phyloP scores from a whole-genome alignment of 805 yeast genomes.

The Wickerhamiella nectarea region DNA sequence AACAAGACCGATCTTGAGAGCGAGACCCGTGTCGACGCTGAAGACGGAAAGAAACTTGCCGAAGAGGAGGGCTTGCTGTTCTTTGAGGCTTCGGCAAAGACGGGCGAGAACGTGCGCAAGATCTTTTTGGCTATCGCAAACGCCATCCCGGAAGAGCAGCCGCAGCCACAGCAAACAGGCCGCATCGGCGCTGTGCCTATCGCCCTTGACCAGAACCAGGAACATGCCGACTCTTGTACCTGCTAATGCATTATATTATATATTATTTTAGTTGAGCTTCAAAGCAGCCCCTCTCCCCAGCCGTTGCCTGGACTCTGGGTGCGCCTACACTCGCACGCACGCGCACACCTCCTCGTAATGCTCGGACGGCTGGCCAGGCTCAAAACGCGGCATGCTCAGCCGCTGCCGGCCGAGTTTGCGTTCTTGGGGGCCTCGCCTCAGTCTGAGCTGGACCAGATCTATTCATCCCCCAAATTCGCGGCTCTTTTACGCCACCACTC shows the following conservation, averaged over 20 bases:
- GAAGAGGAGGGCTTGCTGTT: conserved; percentile 82
- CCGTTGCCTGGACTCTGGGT: too few species aligned
- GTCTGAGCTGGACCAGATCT: not conserved
- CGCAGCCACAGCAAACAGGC: conserved; percentile 19
- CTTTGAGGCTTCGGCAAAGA: conserved; percentile 90
- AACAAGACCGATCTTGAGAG: conserved; percentile 63
- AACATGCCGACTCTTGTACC: conserved; percentile 3
- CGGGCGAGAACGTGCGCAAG: conserved; percentile 77
- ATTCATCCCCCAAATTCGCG: not conserved
- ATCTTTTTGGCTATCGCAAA: conserved; percentile 83
- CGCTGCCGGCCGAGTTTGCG: not conserved
- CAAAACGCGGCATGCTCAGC: not conserved
- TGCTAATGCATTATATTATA: not conserved
- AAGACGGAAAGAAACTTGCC: conserved; percentile 79
- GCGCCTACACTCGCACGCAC: too few species aligned
- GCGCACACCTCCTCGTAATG: not conserved
- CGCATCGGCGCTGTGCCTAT: conserved; percentile 16
- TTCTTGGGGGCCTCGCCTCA: not conserved
- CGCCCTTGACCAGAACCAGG: not conserved
- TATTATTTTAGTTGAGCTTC: too few species aligned
- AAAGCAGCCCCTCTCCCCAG: too few species aligned
- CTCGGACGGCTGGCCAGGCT: not conserved
- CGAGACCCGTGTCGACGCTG: conserved; percentile 59
- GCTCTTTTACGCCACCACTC: not conserved
- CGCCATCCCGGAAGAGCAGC: conserved; percentile 51